A percentile compares a stretch with the other conserved stretches of the same genome.
These are phyloP conservation scores for Beta macrorhiza DNA, from an alignment of 179 eudicot species.

Conservation along the genomic window DNA sequence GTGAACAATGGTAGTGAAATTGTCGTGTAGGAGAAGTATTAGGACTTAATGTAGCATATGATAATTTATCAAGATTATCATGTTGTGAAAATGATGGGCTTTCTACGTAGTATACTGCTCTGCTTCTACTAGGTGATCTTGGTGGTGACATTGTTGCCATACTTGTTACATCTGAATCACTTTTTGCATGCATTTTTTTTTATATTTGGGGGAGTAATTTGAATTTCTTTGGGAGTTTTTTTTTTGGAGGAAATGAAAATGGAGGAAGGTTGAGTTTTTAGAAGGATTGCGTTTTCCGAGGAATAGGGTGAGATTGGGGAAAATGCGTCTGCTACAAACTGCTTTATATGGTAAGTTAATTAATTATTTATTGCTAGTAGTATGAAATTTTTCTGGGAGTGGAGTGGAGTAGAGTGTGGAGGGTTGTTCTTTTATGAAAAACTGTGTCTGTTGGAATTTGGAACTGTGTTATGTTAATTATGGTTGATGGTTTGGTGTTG, in stretches of 20 bases:
- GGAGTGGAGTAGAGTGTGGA: too few relatives aligned
- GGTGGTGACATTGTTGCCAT: slow-evolving; percentile 59
- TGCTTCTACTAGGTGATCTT: slow-evolving; percentile 45
- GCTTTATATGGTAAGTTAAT: background rate
- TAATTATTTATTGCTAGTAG: too few relatives aligned
- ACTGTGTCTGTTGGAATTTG: too few relatives aligned
- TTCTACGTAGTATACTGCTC: slow-evolving; percentile 75
- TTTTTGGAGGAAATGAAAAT: background rate
- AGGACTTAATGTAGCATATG: slow-evolving; percentile 35
- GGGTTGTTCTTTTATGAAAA: too few relatives aligned
- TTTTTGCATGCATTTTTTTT: slow-evolving; percentile 54
- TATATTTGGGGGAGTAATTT: background rate
- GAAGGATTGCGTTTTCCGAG: slow-evolving; percentile 19
- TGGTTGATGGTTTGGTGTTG: too few relatives aligned
- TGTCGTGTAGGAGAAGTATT: slow-evolving; percentile 35
- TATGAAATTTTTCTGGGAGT: too few relatives aligned
- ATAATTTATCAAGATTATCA: slow-evolving; percentile 52
- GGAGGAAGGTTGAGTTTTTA: background rate
- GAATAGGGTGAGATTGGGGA: slow-evolving; percentile 7
- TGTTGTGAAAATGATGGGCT: slow-evolving; percentile 59
- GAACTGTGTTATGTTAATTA: too few relatives aligned
- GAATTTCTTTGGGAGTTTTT: background rate
- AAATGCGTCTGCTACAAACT: background rate
- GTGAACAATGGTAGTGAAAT: slow-evolving; percentile 41
- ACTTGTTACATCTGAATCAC: slow-evolving; percentile 82